Conservation (phyloP, 805 yeast species). For the Zygoascus flipseniorum region DNA sequence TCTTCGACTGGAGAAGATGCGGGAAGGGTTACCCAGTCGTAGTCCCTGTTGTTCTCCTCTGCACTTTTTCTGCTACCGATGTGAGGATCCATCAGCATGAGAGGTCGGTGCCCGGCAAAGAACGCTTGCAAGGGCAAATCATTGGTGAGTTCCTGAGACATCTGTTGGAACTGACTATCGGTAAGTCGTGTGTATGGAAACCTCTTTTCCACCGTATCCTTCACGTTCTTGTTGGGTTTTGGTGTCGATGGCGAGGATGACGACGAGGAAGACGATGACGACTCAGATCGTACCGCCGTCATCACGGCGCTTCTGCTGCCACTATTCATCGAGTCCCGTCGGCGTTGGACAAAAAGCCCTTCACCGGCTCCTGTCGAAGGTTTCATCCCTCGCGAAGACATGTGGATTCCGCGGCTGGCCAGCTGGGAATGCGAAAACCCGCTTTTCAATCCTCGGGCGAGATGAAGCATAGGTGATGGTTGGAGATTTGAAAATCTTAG, state of each 20-base stretch:
- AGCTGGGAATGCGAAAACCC: too few species aligned
- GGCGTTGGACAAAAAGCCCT: background rate
- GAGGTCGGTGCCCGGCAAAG: conserved; percentile 40
- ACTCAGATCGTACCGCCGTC: background rate
- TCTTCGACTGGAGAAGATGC: conserved; percentile 4
- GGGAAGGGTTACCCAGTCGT: conserved; percentile 1
- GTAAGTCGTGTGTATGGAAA: conserved; percentile 12
- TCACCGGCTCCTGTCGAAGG: background rate
- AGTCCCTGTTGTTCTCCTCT: background rate
- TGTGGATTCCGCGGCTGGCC: too few species aligned
- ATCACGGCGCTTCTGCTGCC: background rate
- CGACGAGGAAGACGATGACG: conserved; percentile 6
- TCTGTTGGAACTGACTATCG: conserved; percentile 11
- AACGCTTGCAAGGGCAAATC: conserved; percentile 27
- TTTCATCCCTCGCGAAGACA: too few species aligned
- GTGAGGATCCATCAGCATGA: conserved; percentile 33
- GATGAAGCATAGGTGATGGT: too few species aligned
- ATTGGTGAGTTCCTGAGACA: conserved; percentile 10
- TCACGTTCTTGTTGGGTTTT: background rate
- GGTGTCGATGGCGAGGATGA: conserved; percentile 7
- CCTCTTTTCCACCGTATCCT: background rate
- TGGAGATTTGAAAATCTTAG: too few species aligned
- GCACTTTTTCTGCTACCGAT: conserved; percentile 1
- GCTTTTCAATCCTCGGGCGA: too few species aligned
- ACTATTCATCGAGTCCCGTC: background rate